Base-by-base conservation (phyloP, 257 asterid species). In the Lantana camara region DNA sequence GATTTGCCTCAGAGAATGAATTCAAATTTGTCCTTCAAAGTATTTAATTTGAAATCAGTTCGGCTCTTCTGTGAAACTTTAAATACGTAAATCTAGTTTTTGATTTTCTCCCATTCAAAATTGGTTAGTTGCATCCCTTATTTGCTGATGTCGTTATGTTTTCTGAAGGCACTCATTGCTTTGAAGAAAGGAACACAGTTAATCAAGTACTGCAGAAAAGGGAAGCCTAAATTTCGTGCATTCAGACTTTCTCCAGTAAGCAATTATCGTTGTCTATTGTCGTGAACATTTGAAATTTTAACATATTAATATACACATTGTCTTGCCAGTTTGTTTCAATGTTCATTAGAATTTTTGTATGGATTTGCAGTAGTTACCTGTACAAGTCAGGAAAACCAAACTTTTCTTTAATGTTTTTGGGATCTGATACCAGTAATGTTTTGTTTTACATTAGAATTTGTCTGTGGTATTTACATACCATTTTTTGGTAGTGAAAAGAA, bases 181-280 rank as follows among this genome's bases (percentile, higher is more conserved):
- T 82, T 93, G 95, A 90, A 88, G 85, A 93, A 88, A 78, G 99
- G 99, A 37, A 86, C 99, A 54, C 99, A 90, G 62, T 64, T 93
- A 62, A 74, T 93, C 80, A 93, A 93, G 86, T 93, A 90, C 79
- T 85, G 99, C 84, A 79, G 97, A 62, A 87, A 90, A 75, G 96
- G 99, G 79, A 93, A 84, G 85, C 99, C 97, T 29, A 93, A 93
- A 72, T 90, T 93, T 74, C 82, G 96, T 60, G 84, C 89, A 49
- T 88, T 93, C 82, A 82, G 95, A 90, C 84, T 93, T 78, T 90
- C 96, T 85, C 74, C 86, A 45, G 97, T 88, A 82, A 81, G 95
- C 79, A 35, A 48, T 73, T 69, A 29, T 52, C 44, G n/a, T 22
- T n/a, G 44, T 44, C 16, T 41, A 53, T 44, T 11, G 14, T 63